Base-by-base conservation (phyloP, 495 filamentous ascomycete genomes). In the Tirmania nivea region DNA sequence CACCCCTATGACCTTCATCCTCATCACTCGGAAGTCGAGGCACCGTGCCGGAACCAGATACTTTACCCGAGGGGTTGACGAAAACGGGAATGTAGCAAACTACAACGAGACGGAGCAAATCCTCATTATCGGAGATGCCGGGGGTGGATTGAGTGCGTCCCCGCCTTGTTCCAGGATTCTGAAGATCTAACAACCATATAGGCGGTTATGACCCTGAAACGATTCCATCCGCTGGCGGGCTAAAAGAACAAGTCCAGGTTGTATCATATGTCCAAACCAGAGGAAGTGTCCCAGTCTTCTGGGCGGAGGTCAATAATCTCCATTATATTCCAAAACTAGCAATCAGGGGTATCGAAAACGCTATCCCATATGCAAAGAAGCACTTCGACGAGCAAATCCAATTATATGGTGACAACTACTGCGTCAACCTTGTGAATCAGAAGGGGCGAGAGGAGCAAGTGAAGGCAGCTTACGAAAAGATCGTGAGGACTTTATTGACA, bases 91-190 rank as follows among this genome's bases (percentile, higher is more conserved):
- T 64, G 92, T 86, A 6, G 83, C 86, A 17, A 97, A 97, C 63
- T 97, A 86, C 73, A 97, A 97, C 62, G 90, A 97, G 70, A 96
- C 92, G 0, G 90, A 97, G 63, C 92, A 96, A 64, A 71, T 84
- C 50, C 71, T 92, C 45, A 75, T 97, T 35, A 66, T 97, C 57
- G 94, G 94, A 60, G 90, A 93, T 65, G 69, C 70, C 35, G 71
- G 73, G 5, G 75, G 78, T 12, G 83, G 83, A 1, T 63, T 89
- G 8, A 83, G 83, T 12, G 88, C 86, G 8, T 94, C 25, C 25
- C 7, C 25, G 7, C 25, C 25, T 7, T 31, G 25, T 31, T 7
- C 25, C 25, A 31, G n/a, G n/a, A n/a, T n/a, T n/a, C n/a, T n/a
- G 25, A 31, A 31, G 25, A 31, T 54, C 37, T 53, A 61, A 50